Conservation (phyloP, 129 eudicot genomes). For the Solidago caesia region DNA sequence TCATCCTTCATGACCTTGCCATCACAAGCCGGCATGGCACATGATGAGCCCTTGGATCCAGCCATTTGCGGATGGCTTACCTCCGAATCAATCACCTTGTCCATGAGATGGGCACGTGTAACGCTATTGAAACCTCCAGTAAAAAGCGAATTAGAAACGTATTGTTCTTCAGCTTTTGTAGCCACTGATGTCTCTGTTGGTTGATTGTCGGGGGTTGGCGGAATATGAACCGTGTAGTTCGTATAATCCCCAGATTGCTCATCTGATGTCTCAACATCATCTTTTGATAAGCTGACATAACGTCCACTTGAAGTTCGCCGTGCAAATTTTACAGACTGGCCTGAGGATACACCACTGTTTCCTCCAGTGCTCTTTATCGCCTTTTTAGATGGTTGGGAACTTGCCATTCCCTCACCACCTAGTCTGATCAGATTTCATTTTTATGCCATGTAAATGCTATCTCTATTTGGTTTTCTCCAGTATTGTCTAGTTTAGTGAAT, state of each 20-base stretch:
- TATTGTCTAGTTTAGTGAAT: conserved; percentile 5
- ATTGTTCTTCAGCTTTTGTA: conserved; percentile 86
- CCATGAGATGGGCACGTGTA: conserved; percentile 91
- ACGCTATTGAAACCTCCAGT: conserved; percentile 92
- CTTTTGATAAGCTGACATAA: conserved; percentile 72
- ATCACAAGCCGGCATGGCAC: conserved; percentile 81
- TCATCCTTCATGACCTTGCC: conserved; percentile 80
- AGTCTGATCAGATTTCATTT: conserved; percentile 15
- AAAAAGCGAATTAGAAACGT: conserved; percentile 76
- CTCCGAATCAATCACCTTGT: conserved; percentile 75
- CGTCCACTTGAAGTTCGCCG: conserved; percentile 80
- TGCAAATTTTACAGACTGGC: conserved; percentile 76
- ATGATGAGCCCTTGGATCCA: conserved; percentile 62
- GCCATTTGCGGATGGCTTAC: conserved; percentile 75
- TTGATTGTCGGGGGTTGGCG: conserved; percentile 70
- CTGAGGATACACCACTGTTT: conserved; percentile 28
- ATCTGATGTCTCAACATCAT: conserved; percentile 58
- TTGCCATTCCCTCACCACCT: conserved; percentile 45
- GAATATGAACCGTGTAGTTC: conserved; percentile 81
- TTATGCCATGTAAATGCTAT: not conserved
- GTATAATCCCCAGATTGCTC: conserved; percentile 64
- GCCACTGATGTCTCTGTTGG: conserved; percentile 73
- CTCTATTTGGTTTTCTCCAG: conserved; percentile 3
- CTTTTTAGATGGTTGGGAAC: conserved; percentile 61
- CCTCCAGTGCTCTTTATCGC: conserved; percentile 37